Conservation (phyloP, 768 basidiomycete species). For the Lentinula guzmanii region DNA sequence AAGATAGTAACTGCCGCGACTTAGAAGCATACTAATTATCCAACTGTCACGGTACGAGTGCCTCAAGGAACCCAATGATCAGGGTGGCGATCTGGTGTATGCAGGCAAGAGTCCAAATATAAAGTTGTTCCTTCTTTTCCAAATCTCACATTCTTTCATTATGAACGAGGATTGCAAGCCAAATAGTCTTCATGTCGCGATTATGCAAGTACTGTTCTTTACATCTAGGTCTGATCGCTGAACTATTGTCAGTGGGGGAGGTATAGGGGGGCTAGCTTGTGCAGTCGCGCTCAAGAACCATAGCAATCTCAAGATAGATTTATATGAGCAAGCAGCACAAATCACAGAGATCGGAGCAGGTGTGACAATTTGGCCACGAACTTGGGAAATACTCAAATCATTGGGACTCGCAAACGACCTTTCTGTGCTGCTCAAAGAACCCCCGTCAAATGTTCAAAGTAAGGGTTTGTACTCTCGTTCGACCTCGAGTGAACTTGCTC, state of each 20-base stretch:
- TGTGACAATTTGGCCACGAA: constrained; percentile 24
- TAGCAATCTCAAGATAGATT: constrained; percentile 18
- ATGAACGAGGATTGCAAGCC: not conserved
- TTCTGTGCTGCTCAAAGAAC: not conserved
- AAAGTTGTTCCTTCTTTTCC: too few species aligned
- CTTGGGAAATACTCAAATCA: constrained; percentile 13
- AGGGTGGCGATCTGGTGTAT: not conserved
- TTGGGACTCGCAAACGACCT: constrained; percentile 20
- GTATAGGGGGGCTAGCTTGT: constrained; percentile 26
- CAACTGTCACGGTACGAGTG: not conserved
- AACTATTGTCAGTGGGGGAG: constrained; percentile 9
- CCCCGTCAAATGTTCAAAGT: constrained; percentile 1
- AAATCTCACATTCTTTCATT: too few species aligned
- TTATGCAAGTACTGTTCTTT: not conserved
- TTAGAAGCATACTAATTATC: not conserved
- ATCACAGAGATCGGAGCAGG: constrained; percentile 29
- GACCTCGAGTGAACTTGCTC: not conserved
- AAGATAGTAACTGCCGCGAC: not conserved
- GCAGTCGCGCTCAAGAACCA: constrained; percentile 20
- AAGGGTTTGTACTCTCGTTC: not conserved
- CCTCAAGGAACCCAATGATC: not conserved
- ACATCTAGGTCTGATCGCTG: not conserved
- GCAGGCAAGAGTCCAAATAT: too few species aligned
- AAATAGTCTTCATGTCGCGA: not conserved
- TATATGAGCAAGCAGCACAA: constrained; percentile 29